Percentiles rank a stretch among this genome's conserved stretches.
Evolutionary conservation across 495 filamentous ascomycete genomes (phyloP).

Genomic region (Aspergillus incahuasiensis): DNA sequence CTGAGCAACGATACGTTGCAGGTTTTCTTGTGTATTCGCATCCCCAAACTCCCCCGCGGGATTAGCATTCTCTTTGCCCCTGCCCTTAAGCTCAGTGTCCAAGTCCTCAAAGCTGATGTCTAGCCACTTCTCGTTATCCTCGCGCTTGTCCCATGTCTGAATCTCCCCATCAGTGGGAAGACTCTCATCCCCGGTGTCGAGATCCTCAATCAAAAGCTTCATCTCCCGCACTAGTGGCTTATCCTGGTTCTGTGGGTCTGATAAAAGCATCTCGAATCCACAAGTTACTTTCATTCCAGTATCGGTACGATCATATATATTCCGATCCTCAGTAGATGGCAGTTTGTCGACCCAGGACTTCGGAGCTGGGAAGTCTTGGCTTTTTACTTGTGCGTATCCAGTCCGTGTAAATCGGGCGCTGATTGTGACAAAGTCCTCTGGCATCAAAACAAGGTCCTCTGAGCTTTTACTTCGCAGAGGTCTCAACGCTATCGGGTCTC

Average conservation of each 20-base stretch:
- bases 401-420: constrained; percentile 79
- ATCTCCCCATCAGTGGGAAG: constrained; percentile 76
- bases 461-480: constrained; percentile 53
- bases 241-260: constrained; percentile 57
- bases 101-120: constrained; percentile 88
- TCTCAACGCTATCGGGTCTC: constrained; percentile 74
- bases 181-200: constrained; percentile 53
- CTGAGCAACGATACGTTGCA: constrained; percentile 82
- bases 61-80: constrained; percentile 29
- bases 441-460: constrained; percentile 57
- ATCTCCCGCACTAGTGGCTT: constrained; percentile 67
- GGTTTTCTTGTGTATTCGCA: constrained; percentile 68
- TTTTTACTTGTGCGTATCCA: constrained; percentile 84
- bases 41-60: constrained; percentile 64
- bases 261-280: constrained; percentile 85
- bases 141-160: constrained; percentile 54
- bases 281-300: constrained; percentile 85
- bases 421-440: constrained; percentile 72
- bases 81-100: constrained; percentile 69
- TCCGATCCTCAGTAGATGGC: constrained; percentile 29
- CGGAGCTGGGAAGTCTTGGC: constrained; percentile 77
- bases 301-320: constrained; percentile 51
- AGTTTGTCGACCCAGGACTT: constrained; percentile 52
- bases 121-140: constrained; percentile 89
- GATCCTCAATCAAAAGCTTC: constrained; percentile 66